Evolutionary conservation across 73 alveolate genomes (phyloP).

Genomic region (Paramecium sonneborni): DNA sequence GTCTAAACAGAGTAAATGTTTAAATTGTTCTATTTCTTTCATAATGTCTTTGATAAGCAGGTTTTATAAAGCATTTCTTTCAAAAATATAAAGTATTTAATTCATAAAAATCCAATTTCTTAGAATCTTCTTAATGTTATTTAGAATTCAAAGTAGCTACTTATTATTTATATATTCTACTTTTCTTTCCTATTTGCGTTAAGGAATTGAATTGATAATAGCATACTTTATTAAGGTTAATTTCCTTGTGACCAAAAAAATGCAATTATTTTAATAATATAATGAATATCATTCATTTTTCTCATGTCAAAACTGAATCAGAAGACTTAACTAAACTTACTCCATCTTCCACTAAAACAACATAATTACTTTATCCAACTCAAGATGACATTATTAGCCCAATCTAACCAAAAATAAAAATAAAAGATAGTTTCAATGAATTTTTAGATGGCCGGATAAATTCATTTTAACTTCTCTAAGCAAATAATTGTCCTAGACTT

Average conservation of each 20-base stretch:
- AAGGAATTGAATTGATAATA: background rate
- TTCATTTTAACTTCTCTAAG: background rate
- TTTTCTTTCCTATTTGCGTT: background rate
- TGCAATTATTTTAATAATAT: background rate
- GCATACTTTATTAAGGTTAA: background rate
- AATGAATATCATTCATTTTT: background rate
- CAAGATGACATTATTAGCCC: background rate
- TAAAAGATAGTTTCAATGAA: background rate
- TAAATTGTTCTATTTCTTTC: background rate
- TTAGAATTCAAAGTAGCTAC: background rate
- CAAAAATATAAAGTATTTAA: background rate
- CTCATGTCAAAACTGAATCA: background rate
- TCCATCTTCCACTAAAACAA: background rate
- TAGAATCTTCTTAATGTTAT: background rate
- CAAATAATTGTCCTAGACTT: slow-evolving; percentile 1
- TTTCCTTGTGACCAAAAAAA: background rate
- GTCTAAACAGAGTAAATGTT: background rate
- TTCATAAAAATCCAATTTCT: background rate
- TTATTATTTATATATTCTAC: background rate
- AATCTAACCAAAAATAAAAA: background rate
- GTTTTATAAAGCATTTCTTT: too few relatives aligned
- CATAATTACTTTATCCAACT: background rate
- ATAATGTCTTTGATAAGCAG: background rate
- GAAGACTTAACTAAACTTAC: background rate
- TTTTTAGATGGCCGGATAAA: slow-evolving; percentile 2